phyloP scores from a whole-genome alignment of 495 filamentous ascomycete species.

The Lasiosphaeria ovina region DNA sequence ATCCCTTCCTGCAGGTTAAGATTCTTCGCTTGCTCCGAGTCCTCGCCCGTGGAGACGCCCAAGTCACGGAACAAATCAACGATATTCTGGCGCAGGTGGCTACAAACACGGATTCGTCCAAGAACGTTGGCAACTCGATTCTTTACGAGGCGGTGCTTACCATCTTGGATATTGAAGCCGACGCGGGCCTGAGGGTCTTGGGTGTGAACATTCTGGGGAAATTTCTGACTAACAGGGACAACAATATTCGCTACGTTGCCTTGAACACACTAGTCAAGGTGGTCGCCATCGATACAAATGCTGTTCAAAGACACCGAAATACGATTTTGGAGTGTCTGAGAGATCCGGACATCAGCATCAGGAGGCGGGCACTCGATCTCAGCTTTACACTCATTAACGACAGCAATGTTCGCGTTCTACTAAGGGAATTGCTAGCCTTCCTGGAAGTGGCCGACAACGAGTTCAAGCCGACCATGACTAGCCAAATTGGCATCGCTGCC shows the following conservation, averaged over 20 bases:
- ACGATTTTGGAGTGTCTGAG: constrained; percentile 95
- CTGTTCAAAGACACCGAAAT: constrained; percentile 93
- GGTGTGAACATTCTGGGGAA: constrained; percentile 98
- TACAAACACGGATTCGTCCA: constrained; percentile 95
- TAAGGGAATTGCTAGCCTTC: constrained; percentile 89
- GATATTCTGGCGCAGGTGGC: constrained; percentile 98
- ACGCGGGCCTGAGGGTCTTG: constrained; percentile 86
- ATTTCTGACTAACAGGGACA: constrained; percentile 95
- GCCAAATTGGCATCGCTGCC: constrained; percentile 93
- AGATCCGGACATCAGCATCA: constrained; percentile 98
- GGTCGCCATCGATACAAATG: constrained; percentile 95
- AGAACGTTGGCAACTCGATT: constrained; percentile 98
- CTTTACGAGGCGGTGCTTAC: constrained; percentile 96
- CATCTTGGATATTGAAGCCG: constrained; percentile 96
- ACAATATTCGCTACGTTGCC: constrained; percentile 98
- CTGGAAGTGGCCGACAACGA: constrained; percentile 96
- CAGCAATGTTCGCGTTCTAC: constrained; percentile 86
- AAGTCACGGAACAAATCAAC: constrained; percentile 95
- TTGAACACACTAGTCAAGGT: constrained; percentile 97
- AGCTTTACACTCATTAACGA: constrained; percentile 99
- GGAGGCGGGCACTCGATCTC: constrained; percentile 88
- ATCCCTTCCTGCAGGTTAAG: constrained; percentile 98
- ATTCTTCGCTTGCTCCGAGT: constrained; percentile 83
- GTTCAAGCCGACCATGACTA: constrained; percentile 97
- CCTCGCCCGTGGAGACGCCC: constrained; percentile 78